A percentile compares a stretch with the other conserved stretches of the same genome.
These are phyloP conservation scores for Rhodomyrtus tomentosa DNA, from an alignment of 345 rosid species.

Conservation along the genomic window DNA sequence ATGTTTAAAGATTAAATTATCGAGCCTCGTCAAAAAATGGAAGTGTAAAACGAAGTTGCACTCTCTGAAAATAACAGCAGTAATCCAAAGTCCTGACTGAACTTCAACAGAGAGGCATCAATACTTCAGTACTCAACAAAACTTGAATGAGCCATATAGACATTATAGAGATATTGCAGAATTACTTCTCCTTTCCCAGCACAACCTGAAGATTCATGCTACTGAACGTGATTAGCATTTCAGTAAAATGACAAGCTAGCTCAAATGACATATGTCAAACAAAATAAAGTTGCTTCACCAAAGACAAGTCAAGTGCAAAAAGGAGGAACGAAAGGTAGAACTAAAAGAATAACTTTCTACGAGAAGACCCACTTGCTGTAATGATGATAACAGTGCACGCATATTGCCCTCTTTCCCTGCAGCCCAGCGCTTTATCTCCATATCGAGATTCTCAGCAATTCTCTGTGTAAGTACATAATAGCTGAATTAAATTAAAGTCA, in stretches of 20 bases:
- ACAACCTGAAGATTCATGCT: neutral
- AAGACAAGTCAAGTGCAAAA: neutral
- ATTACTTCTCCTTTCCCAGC: neutral
- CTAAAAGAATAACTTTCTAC: neutral
- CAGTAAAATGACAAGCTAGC: neutral
- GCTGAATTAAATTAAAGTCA: neutral
- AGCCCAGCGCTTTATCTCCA: conserved; percentile 71
- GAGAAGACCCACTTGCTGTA: conserved; percentile 52
- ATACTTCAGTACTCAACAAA: neutral
- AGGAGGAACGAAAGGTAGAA: neutral
- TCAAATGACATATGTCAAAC: neutral
- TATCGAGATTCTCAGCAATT: conserved; percentile 63
- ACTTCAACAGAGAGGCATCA: neutral
- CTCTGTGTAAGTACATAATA: conserved; percentile 38
- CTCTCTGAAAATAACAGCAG: neutral
- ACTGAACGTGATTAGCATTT: neutral
- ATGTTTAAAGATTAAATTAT: neutral
- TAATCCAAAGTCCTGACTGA: neutral
- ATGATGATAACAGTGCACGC: conserved; percentile 80
- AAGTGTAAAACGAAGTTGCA: neutral
- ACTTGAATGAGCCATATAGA: neutral
- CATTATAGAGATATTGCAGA: neutral
- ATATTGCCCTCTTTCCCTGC: conserved; percentile 88
- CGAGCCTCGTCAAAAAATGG: neutral
- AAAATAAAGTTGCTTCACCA: neutral